phyloP scores from a whole-genome alignment of 2,329 filamentous ascomycete genomes.

The Drechslerella dactyloides region DNA sequence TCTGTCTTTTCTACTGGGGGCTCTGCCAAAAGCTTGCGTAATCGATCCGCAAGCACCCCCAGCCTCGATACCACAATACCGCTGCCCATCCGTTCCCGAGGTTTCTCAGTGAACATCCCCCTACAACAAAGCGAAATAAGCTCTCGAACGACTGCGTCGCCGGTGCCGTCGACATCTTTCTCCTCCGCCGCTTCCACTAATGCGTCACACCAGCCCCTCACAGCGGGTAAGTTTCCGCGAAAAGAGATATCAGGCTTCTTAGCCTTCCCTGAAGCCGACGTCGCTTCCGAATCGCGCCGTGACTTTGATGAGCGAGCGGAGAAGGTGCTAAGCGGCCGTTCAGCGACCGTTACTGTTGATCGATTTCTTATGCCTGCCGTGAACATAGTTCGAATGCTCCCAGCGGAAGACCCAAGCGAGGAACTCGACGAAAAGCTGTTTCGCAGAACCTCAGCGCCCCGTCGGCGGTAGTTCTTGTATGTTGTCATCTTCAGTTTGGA shows the following conservation, averaged over 20 bases:
- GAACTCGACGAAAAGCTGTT: conserved; percentile 38
- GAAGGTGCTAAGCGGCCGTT: conserved; percentile 17
- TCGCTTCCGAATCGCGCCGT: conserved; percentile 28
- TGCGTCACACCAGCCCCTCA: conserved; percentile 40
- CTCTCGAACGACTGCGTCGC: conserved; percentile 42
- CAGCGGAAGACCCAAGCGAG: conserved; percentile 36
- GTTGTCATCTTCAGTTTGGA: conserved; percentile 69
- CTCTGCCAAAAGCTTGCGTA: conserved; percentile 35
- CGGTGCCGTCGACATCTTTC: conserved; percentile 43
- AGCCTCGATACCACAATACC: conserved; percentile 39
- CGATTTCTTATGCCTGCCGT: conserved; percentile 18
- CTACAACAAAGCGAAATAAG: conserved; percentile 37
- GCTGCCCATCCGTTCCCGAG: conserved; percentile 36
- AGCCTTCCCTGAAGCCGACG: conserved; percentile 5
- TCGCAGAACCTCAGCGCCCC: conserved; percentile 3
- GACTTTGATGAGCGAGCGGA: conserved; percentile 7
- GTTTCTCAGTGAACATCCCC: conserved; percentile 45
- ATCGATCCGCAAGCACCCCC: conserved; percentile 37
- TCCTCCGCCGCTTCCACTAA: conserved; percentile 44
- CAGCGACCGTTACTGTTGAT: conserved; percentile 21
- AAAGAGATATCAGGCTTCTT: conserved; percentile 44
- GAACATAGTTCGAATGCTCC: conserved; percentile 30
- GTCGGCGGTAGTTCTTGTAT: conserved; percentile 38
- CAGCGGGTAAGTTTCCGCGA: conserved; percentile 28
- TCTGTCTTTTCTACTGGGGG: conserved; percentile 13